Evolutionary conservation across 768 basidiomycete genomes (phyloP).

Genomic region (Guyanaporus albipodus): DNA sequence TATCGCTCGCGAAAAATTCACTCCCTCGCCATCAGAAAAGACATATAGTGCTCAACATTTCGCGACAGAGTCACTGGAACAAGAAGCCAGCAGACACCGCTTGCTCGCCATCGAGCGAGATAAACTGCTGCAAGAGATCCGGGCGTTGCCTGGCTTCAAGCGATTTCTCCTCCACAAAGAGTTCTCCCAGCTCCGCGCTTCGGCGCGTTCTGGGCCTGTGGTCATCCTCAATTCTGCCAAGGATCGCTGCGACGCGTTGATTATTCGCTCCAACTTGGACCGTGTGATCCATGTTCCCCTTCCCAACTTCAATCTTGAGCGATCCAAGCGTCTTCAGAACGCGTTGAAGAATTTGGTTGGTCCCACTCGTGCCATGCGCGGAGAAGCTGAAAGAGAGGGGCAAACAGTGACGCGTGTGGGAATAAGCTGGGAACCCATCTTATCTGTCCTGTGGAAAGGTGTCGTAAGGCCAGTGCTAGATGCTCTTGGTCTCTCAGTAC

Average conservation of each 20-base stretch:
- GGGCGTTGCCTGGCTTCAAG: too few relatives aligned
- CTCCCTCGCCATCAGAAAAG: too few relatives aligned
- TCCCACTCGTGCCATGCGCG: background rate
- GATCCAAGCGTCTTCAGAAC: background rate
- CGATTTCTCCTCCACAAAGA: too few relatives aligned
- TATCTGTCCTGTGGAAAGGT: conserved; percentile 5
- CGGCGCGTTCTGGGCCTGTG: background rate
- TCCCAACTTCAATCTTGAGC: background rate
- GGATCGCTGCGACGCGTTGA: conserved; percentile 32
- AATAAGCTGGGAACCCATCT: background rate
- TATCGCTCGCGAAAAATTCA: too few relatives aligned
- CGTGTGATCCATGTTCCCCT: conserved; percentile 5
- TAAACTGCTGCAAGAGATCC: too few relatives aligned
- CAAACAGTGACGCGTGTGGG: background rate
- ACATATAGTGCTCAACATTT: too few relatives aligned
- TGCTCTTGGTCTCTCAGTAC: background rate
- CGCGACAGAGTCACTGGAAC: too few relatives aligned
- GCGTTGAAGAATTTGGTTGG: background rate
- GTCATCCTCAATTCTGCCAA: background rate
- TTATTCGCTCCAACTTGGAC: conserved; percentile 1
- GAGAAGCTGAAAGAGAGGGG: background rate
- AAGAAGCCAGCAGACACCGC: too few relatives aligned
- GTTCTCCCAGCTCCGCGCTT: background rate
- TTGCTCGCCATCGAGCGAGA: too few relatives aligned
- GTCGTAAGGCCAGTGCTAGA: conserved; percentile 6